Evolutionary conservation across 805 yeast genomes (phyloP).

Genomic region (Wickerhamomyces sydowiorum): DNA sequence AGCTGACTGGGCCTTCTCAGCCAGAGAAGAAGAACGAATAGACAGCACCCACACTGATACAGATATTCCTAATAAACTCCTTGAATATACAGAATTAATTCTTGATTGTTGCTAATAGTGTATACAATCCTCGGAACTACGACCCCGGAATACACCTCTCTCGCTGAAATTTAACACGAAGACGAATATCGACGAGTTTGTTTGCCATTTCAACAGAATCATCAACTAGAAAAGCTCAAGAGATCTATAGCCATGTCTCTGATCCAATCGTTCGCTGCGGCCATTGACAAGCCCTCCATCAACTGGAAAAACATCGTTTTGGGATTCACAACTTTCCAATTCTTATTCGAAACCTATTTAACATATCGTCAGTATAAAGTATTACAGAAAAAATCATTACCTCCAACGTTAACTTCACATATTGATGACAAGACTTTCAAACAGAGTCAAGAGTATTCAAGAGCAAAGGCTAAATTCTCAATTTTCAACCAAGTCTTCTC

Average conservation of each 20-base stretch:
- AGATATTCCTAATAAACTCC: not conserved
- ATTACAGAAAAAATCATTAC: slow-evolving; percentile 51
- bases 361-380: slow-evolving; percentile 73
- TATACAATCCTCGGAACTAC: no score
- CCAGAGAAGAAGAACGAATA: slow-evolving; percentile 1
- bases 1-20: slow-evolving; percentile 20
- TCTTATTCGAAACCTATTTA: slow-evolving; percentile 66
- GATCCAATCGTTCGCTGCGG: slow-evolving; percentile 36
- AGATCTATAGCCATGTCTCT: slow-evolving; percentile 14
- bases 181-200: no score
- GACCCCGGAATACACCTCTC: no score
- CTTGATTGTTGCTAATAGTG: no score
- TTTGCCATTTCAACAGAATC: no score
- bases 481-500: slow-evolving; percentile 47
- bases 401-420: slow-evolving; percentile 61
- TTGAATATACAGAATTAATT: not conserved
- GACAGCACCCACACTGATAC: not conserved
- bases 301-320: slow-evolving; percentile 77
- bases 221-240: not conserved
- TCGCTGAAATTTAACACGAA: no score
- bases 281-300: slow-evolving; percentile 61
- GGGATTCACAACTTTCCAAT: slow-evolving; percentile 72
- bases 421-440: slow-evolving; percentile 68
- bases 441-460: slow-evolving; percentile 72
- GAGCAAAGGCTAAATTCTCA: slow-evolving; percentile 71